phyloP scores from a whole-genome alignment of 2,329 filamentous ascomycete genomes.

The Hyphodiscus sp. region DNA sequence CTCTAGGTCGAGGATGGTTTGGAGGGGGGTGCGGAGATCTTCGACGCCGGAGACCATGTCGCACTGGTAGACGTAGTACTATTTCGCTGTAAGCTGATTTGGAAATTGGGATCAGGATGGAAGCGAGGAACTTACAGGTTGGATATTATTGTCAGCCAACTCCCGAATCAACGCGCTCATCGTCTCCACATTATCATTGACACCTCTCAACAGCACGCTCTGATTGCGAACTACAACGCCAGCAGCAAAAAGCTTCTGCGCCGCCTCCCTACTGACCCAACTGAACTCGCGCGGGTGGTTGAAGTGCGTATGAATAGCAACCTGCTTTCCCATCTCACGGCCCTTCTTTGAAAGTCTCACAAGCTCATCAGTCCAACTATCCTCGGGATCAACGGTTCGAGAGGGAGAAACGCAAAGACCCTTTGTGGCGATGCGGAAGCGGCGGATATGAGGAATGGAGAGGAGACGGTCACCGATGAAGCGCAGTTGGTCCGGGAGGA shows the following conservation, averaged over 20 bases:
- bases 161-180: conserved; percentile 48
- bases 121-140: conserved; percentile 49
- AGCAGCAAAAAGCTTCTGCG: conserved; percentile 42
- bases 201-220: conserved; percentile 49
- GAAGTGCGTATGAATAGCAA: conserved; percentile 60
- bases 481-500: conserved; percentile 44
- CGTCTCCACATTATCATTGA: conserved; percentile 49
- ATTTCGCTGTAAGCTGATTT: conserved; percentile 2
- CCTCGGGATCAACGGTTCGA: conserved; percentile 45
- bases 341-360: conserved; percentile 45
- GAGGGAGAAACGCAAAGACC: conserved; percentile 53
- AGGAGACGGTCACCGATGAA: conserved; percentile 50
- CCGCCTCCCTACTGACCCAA: conserved; percentile 49
- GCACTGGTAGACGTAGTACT: conserved; percentile 62
- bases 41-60: conserved; percentile 57
- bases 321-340: conserved; percentile 47
- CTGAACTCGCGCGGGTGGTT: conserved; percentile 57
- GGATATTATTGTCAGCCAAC: conserved; percentile 49
- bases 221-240: conserved; percentile 55
- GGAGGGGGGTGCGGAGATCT: conserved; percentile 55
- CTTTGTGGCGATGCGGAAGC: conserved; percentile 56
- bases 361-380: conserved; percentile 48
- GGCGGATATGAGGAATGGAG: conserved; percentile 48
- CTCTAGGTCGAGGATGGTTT: conserved; percentile 52
- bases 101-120: too few relatives aligned